Percentiles rank a stretch among this genome's conserved stretches.
phyloP scores from a whole-genome alignment of 1,139 yeast species.

The Scheffersomyces cryptocercus region DNA sequence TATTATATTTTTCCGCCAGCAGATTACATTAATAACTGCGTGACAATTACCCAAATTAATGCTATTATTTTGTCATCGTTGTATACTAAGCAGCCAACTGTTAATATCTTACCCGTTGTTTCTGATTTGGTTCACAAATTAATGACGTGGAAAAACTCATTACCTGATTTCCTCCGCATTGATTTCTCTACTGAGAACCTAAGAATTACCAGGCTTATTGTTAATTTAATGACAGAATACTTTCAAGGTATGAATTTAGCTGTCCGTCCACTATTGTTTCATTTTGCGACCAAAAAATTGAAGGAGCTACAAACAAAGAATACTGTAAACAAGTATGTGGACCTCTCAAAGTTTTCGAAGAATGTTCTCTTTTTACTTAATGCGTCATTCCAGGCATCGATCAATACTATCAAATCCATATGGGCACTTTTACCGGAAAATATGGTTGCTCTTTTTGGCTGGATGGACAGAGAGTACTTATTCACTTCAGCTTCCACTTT shows the following conservation, averaged over 20 bases:
- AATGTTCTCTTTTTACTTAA: conserved; percentile 69
- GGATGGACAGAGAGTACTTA: conserved; percentile 85
- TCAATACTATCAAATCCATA: conserved; percentile 71
- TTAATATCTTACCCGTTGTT: conserved; percentile 72
- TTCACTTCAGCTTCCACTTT: conserved; percentile 81
- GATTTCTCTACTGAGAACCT: conserved; percentile 60
- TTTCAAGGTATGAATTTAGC: conserved; percentile 85
- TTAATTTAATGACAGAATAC: conserved; percentile 82
- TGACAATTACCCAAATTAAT: conserved; percentile 77
- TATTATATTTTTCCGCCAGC: conserved; percentile 80
- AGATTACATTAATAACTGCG: conserved; percentile 76
- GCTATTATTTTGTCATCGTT: conserved; percentile 71
- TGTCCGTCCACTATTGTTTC: conserved; percentile 76
- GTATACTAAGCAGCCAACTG: conserved; percentile 75
- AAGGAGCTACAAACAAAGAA: conserved; percentile 48
- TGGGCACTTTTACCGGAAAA: conserved; percentile 75
- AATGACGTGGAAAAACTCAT: conserved; percentile 66
- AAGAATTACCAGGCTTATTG: conserved; percentile 64
- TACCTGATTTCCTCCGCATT: conserved; percentile 65
- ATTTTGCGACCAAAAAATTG: conserved; percentile 70
- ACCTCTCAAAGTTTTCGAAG: conserved; percentile 66
- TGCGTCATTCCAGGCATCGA: conserved; percentile 83
- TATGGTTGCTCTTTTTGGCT: conserved; percentile 82
- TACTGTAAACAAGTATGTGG: conserved; percentile 56
- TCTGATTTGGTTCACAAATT: conserved; percentile 70